phyloP scores from a whole-genome alignment of 2,329 filamentous ascomycete species.

The Emmonsiellopsis sp. region DNA sequence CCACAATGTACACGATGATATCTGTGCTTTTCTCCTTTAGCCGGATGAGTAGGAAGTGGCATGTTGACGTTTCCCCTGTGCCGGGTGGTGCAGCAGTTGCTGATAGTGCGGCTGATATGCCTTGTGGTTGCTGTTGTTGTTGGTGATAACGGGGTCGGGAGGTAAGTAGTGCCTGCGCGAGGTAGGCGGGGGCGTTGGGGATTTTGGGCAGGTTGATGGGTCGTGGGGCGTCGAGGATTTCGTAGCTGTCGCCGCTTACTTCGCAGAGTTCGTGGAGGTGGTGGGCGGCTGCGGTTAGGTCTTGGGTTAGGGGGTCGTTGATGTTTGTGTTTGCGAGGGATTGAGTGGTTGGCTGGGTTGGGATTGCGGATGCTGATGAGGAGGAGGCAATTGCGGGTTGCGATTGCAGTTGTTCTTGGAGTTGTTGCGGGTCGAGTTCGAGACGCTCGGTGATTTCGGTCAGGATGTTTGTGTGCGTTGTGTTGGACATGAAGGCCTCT shows the following conservation, averaged over 20 bases:
- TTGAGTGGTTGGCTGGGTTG: background rate
- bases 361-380: background rate
- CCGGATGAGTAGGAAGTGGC: conserved; percentile 68
- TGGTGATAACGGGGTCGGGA: background rate
- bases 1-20: conserved; percentile 76
- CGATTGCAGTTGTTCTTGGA: conserved; percentile 8
- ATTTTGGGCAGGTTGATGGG: conserved; percentile 48
- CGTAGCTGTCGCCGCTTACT: conserved; percentile 52
- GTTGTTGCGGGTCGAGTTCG: conserved; percentile 20
- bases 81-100: background rate
- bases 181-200: conserved; percentile 8
- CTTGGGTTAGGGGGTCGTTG: conserved; percentile 52
- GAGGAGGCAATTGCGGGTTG: conserved; percentile 8
- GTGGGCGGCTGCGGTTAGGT: conserved; percentile 54
- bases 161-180: conserved; percentile 15
- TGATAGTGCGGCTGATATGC: background rate
- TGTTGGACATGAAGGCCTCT: conserved; percentile 79
- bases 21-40: conserved; percentile 69
- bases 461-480: conserved; percentile 78
- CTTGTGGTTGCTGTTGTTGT: background rate
- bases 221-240: conserved; percentile 57
- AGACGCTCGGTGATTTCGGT: conserved; percentile 84
- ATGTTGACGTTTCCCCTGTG: conserved; percentile 35
- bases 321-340: conserved; percentile 1
- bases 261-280: conserved; percentile 62